phyloP scores from a whole-genome alignment of 2,329 filamentous ascomycete species.

The Clonostachys byssicola region DNA sequence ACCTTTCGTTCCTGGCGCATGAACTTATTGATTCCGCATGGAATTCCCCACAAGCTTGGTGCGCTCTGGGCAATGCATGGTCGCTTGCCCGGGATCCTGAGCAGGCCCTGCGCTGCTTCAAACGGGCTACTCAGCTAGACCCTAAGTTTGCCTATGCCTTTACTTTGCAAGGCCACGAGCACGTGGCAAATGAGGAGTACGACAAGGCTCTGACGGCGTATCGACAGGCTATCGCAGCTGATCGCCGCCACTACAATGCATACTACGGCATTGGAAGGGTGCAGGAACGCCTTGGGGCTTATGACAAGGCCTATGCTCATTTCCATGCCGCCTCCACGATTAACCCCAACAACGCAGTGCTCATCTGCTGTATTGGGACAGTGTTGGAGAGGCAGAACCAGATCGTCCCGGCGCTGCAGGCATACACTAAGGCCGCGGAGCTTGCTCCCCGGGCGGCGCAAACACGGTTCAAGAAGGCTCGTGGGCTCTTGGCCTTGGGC shows the following conservation, averaged over 20 bases:
- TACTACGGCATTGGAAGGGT: conserved; percentile 87
- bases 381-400: conserved; percentile 88
- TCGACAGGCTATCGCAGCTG: conserved; percentile 78
- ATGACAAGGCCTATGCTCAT: conserved; percentile 86
- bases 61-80: conserved; percentile 90
- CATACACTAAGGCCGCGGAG: conserved; percentile 78
- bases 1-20: conserved; percentile 88
- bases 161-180: conserved; percentile 92
- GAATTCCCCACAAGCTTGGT: conserved; percentile 93
- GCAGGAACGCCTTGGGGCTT: conserved; percentile 86
- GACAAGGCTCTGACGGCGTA: conserved; percentile 90
- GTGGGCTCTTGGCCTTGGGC: conserved; percentile 73
- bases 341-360: conserved; percentile 88
- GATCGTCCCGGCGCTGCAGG: conserved; percentile 69
- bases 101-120: conserved; percentile 91
- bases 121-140: conserved; percentile 85
- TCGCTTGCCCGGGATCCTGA: conserved; percentile 91
- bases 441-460: conserved; percentile 78
- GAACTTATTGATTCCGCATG: conserved; percentile 84
- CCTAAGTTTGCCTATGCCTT: conserved; percentile 92
- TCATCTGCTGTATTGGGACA: conserved; percentile 88
- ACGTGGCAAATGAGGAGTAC: conserved; percentile 93
- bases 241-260: conserved; percentile 93
- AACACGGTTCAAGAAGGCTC: conserved; percentile 89
- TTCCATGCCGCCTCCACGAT: conserved; percentile 85